These are phyloP conservation scores for Picea sitchensis DNA, from an alignment of 75 land plant genomes.

Conservation along the genomic window DNA sequence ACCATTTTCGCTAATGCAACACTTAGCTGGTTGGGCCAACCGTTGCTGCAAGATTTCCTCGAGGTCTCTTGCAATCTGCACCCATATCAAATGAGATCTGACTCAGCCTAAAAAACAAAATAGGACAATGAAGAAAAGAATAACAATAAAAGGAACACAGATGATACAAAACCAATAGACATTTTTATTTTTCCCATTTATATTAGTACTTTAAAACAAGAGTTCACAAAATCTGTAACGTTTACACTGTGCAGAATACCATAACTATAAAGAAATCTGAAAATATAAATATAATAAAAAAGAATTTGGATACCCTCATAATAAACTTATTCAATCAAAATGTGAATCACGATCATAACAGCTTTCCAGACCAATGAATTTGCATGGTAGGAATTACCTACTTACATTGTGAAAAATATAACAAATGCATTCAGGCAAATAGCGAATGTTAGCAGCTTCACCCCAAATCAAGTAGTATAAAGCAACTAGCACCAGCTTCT, in stretches of 20 bases:
- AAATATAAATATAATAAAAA: not conserved
- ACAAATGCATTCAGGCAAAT: conserved; percentile 94
- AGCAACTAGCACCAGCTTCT: conserved; percentile 62
- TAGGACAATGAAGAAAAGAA: not conserved
- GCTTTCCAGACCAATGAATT: not conserved
- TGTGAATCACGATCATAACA: not conserved
- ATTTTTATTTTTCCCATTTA: too few species aligned
- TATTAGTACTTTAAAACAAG: too few species aligned
- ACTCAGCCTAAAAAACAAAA: not conserved
- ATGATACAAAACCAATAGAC: not conserved
- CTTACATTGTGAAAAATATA: conserved; percentile 95
- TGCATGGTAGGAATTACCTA: not conserved
- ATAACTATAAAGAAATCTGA: not conserved
- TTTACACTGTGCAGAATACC: not conserved
- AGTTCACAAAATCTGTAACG: too few species aligned
- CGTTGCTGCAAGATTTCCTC: conserved; percentile 48
- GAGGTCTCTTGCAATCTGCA: conserved; percentile 1
- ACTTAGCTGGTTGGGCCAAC: conserved; percentile 39
- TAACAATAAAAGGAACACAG: not conserved
- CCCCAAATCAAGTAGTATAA: conserved; percentile 94
- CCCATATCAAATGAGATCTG: not conserved
- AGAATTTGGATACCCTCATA: not conserved
- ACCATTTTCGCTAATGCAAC: conserved; percentile 36
- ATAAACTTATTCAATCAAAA: not conserved
- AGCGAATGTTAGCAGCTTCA: conserved; percentile 96